Evolutionary conservation across 495 filamentous ascomycete genomes (phyloP), one percentile per base, ranked within the genome.

Genomic region (Neurospora sp.): DNA sequence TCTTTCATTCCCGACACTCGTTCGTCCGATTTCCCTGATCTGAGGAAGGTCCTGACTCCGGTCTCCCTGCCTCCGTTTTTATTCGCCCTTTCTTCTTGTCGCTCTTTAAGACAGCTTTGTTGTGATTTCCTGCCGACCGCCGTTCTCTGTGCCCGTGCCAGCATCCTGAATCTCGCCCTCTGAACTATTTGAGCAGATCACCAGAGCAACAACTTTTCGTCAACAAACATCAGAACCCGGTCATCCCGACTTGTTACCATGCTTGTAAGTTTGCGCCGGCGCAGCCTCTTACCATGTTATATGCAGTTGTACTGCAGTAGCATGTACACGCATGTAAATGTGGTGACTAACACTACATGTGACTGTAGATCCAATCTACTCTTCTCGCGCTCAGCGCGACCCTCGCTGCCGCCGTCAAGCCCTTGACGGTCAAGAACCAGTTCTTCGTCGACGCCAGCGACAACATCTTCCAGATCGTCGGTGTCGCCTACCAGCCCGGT

Each of bases 401-500:
- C 73, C 83, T 88, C 61, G 90, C 86, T 20, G 80, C 84, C 20
- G 94, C 93, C 27, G 89, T 97, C 44, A 88, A 87, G 71, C 85
- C 92, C 16, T 85, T 98, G 69, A 87, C 88, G 71, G 90, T 96
- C 68, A 80, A 90, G 68, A 93, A 92, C 71, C 87, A 89, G 75
- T 88, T 96, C 82, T 97, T 98, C 80, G 88, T 97, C 78, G 92
- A 97, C 84, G 87, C 87, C 61, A 94, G 90, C 12, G 89, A 89
- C 68, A 87, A 94, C 77, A 90, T 93, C 69, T 92, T 97, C 84
- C 90, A 96, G 83, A 90, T 98, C 72, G 86, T 98, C 68, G 95
- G 95, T 77, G 89, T 97, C 70, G 95, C 94, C 84, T 97, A 97
- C 83, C 95, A 98, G 83, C 95, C 95, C 38, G 94, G 94, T 77